Evolutionary conservation across 1,284 basidiomycete species (phyloP).

Genomic region (Trametes hirsuta): DNA sequence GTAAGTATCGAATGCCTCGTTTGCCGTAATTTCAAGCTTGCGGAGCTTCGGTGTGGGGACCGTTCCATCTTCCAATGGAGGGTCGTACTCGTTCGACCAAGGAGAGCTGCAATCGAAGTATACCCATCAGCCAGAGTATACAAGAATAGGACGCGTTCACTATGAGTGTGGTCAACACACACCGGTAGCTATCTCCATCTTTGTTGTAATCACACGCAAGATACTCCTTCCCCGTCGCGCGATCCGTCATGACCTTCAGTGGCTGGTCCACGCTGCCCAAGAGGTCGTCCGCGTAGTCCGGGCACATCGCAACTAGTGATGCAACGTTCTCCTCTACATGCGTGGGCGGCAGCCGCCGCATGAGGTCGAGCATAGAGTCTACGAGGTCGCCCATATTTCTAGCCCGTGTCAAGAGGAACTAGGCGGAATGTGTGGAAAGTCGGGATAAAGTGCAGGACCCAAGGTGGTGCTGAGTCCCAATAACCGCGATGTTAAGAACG

Average conservation of each 20-base stretch:
- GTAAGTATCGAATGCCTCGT: conserved; percentile 97
- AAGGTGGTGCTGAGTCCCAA: too few relatives aligned
- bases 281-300: conserved; percentile 96
- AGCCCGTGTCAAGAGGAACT: not conserved
- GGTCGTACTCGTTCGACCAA: conserved; percentile 96
- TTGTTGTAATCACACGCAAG: conserved; percentile 98
- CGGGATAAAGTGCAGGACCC: not conserved
- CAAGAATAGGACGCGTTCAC: not conserved
- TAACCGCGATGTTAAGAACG: too few relatives aligned
- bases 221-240: conserved; percentile 83
- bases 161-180: conserved; percentile 21
- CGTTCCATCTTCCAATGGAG: conserved; percentile 86
- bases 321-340: conserved; percentile 88
- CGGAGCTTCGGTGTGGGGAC: conserved; percentile 83
- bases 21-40: conserved; percentile 91
- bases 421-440: not conserved
- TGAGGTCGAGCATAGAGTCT: conserved; percentile 93
- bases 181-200: conserved; percentile 96
- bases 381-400: conserved; percentile 71
- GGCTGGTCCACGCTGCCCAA: conserved; percentile 96
- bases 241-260: conserved; percentile 81
- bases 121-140: conserved; percentile 4
- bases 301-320: conserved; percentile 81
- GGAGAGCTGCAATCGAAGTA: conserved; percentile 70
- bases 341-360: conserved; percentile 94